Evolutionary conservation across 202 grass and related monocot genomes (phyloP), one percentile per base, ranked within the genome.

Genomic region (Setaria italica): DNA sequence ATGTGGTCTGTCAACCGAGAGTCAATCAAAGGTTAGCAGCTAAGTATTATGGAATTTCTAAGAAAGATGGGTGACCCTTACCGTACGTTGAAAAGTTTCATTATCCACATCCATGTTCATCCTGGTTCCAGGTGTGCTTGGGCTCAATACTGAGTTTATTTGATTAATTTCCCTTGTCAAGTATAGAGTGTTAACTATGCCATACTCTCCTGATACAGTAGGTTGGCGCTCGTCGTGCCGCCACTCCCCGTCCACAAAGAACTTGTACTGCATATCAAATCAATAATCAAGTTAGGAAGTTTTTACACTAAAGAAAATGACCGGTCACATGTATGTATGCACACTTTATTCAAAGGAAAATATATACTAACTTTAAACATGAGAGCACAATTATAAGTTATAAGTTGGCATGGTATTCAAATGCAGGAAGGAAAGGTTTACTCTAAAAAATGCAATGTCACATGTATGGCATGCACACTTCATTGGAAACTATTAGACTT

Each of bases 171-270:
- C 92, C 63, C 87, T 85, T 66, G 77, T 82, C 77, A 97, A 15
- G 85, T 80, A 80, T 43, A 99, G 6, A 78, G 92, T 99, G 77
- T 99, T 99, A 76, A 99, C 97, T 71, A 93, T 65, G 29, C 94
- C 97, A 72, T 87, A 97, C 6, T 81, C 80, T 78, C 92, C 92
- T 8, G 88, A 85, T 68, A 77, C 79, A 68, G 82, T 94, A 50
- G 97, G 94, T 71, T 91, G 90, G 7, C 39, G 78, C 34, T 99
- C 97, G 77, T 99, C 97, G 54, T 99, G 90, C 74, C 80, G 85
- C 97, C 97, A 99, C 46, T 99, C 89, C 15, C 97, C 97, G 50
- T 97, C 97, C 82, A 99, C 97, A 89, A 37, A 94, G 69, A 99
- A 99, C 80, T 99, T 99, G 84, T 92, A 99, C 97, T 99, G 94